These are phyloP conservation scores for Penicillium frequentans DNA, from an alignment of 2,329 filamentous ascomycete species.

Conservation along the genomic window DNA sequence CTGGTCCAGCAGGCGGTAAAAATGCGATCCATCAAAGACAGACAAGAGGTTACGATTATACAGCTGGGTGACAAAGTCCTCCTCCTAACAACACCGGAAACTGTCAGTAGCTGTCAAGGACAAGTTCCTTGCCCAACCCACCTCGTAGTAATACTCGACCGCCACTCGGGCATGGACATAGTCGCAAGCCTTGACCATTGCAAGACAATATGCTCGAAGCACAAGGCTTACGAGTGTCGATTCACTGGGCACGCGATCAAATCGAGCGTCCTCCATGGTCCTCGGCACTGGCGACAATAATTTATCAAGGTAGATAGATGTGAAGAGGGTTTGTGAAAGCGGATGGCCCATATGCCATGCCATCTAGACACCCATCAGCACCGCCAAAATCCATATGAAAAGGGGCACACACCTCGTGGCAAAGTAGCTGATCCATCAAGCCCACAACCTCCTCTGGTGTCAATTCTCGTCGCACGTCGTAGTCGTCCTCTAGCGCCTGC, in stretches of 20 bases:
- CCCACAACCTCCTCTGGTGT: conserved; percentile 80
- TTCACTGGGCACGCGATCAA: conserved; percentile 41
- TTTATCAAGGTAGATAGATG: conserved; percentile 84
- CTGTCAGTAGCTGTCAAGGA: conserved; percentile 13
- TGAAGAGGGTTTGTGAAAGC: conserved; percentile 90
- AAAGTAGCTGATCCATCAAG: conserved; percentile 90
- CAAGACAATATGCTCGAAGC: conserved; percentile 82
- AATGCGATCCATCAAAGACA: conserved; percentile 57
- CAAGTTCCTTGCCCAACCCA: conserved; percentile 36
- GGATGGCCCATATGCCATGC: conserved; percentile 97
- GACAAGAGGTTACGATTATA: conserved; percentile 78
- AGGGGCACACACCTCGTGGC: conserved; percentile 68
- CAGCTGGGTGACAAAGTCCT: conserved; percentile 92
- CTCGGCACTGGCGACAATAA: conserved; percentile 70
- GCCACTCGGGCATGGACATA: conserved; percentile 75
- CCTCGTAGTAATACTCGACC: conserved; percentile 88
- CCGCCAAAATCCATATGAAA: not conserved
- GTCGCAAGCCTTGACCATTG: conserved; percentile 77
- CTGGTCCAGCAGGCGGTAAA: conserved; percentile 56
- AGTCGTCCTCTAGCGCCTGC: conserved; percentile 73
- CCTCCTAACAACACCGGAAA: conserved; percentile 61
- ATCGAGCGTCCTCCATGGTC: conserved; percentile 65
- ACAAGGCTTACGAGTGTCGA: conserved; percentile 60
- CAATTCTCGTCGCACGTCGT: conserved; percentile 68
- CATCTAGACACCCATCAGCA: conserved; percentile 59